phyloP scores from a whole-genome alignment of 805 yeast genomes.

The Spathaspora hagerdaliae region DNA sequence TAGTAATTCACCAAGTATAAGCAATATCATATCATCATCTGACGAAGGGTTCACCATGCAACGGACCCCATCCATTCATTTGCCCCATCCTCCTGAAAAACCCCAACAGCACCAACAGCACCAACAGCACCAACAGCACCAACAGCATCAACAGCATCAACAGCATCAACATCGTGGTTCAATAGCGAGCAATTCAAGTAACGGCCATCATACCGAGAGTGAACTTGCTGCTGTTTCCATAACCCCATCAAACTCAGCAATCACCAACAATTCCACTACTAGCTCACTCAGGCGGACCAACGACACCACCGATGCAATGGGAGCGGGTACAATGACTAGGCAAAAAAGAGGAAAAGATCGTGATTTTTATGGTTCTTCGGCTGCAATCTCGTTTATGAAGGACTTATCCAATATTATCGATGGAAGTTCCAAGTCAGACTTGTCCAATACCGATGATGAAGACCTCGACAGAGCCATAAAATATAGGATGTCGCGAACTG shows the following conservation, averaged over 20 bases:
- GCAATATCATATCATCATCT: background rate
- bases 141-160: background rate
- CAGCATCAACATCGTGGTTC: background rate
- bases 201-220: background rate
- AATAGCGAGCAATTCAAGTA: background rate
- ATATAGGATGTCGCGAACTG: constrained; percentile 9
- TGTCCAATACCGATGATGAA: constrained; percentile 1
- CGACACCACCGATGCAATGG: constrained; percentile 10
- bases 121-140: background rate
- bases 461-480: background rate
- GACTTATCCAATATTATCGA: constrained; percentile 7
- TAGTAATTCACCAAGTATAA: background rate
- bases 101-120: background rate
- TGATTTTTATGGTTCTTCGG: constrained; percentile 9
- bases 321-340: constrained; percentile 8
- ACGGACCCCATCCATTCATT: background rate
- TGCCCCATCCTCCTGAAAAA: constrained; percentile 1
- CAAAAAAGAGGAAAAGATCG: constrained; percentile 1
- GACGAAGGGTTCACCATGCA: background rate
- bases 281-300: background rate
- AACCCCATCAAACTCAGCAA: constrained; percentile 3
- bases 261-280: background rate
- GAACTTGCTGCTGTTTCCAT: background rate
- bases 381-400: constrained; percentile 12
- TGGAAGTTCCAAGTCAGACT: constrained; percentile 1